Evolutionary conservation across 164 flowering plant genomes (phyloP).

Genomic region (Saururus chinensis): DNA sequence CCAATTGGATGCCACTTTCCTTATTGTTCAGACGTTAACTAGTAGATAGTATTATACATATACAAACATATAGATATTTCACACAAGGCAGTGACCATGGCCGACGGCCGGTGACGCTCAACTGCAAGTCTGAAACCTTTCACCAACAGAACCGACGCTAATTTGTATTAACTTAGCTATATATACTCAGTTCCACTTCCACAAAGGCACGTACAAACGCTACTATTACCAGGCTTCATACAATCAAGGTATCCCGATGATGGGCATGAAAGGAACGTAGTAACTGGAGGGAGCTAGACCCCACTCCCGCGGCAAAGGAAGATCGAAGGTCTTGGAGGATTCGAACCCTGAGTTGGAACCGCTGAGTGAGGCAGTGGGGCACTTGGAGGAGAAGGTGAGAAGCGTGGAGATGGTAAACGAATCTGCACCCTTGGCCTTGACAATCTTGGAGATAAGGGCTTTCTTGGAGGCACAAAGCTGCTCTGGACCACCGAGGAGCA

Average conservation of each 20-base stretch:
- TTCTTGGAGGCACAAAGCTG: constrained; percentile 33
- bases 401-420: constrained; percentile 36
- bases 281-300: constrained; percentile 71
- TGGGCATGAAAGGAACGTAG: constrained; percentile 52
- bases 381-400: constrained; percentile 27
- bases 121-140: too few relatives aligned
- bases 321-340: constrained; percentile 46
- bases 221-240: background rate
- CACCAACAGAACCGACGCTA: too few relatives aligned
- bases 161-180: too few relatives aligned
- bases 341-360: constrained; percentile 9
- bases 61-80: too few relatives aligned
- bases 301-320: constrained; percentile 70
- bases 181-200: too few relatives aligned
- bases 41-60: too few relatives aligned
- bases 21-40: too few relatives aligned
- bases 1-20: too few relatives aligned
- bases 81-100: too few relatives aligned
- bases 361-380: constrained; percentile 18
- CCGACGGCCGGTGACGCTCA: too few relatives aligned
- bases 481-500: constrained; percentile 45
- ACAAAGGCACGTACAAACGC: background rate
- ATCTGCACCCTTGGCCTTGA: constrained; percentile 7
- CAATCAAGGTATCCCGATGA: constrained; percentile 58
- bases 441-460: constrained; percentile 24